Conservation (phyloP, 805 yeast genomes). For the Saturnispora sekii region DNA sequence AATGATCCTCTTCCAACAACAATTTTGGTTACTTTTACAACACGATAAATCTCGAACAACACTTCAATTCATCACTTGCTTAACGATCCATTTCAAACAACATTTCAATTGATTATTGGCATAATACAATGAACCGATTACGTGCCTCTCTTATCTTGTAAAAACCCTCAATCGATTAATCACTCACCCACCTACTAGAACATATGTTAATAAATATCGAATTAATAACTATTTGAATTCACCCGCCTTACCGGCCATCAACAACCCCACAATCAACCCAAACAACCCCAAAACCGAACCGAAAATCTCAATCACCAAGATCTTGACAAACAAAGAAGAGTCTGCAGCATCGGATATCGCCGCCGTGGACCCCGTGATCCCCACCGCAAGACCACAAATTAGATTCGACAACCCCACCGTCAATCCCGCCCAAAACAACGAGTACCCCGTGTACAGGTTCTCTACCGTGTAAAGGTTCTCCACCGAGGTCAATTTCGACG, state of each 20-base stretch:
- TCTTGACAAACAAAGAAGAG: conserved; percentile 87
- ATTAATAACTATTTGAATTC: conserved; percentile 51
- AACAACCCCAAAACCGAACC: conserved; percentile 93
- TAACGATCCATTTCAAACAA: too few relatives aligned
- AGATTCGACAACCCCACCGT: conserved; percentile 91
- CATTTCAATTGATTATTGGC: too few relatives aligned
- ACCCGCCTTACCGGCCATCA: conserved; percentile 93
- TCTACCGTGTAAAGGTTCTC: conserved; percentile 64
- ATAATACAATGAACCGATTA: too few relatives aligned
- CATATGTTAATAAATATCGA: not conserved
- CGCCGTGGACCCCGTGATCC: conserved; percentile 97
- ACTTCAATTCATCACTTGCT: too few relatives aligned
- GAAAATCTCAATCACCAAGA: conserved; percentile 92
- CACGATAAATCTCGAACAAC: too few relatives aligned
- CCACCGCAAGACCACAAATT: conserved; percentile 95
- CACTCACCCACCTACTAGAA: not conserved
- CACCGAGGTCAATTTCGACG: conserved; percentile 72
- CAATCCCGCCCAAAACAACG: conserved; percentile 96
- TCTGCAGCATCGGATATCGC: conserved; percentile 98
- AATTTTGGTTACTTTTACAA: too few relatives aligned
- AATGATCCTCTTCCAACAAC: too few relatives aligned
- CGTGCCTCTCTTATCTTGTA: too few relatives aligned
- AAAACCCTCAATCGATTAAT: not conserved
- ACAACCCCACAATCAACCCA: conserved; percentile 91
- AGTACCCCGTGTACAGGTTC: conserved; percentile 88